Evolutionary conservation across 257 asterid species (phyloP), one percentile per base, ranked within the genome.

Genomic region (Dorcoceras hygrometricum): DNA sequence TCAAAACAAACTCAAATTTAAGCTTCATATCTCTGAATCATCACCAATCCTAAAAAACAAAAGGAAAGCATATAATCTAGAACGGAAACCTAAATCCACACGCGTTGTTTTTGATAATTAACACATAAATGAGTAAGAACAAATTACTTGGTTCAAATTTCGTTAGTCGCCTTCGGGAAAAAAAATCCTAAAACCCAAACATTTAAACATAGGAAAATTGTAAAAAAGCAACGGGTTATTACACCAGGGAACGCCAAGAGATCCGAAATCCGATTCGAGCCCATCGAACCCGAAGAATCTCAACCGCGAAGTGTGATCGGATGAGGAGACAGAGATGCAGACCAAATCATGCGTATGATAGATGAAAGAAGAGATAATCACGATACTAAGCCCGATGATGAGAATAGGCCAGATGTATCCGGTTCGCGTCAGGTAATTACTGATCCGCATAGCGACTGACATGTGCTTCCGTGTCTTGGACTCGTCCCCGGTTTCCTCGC

Each of bases 211-310:
- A 24, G 6, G 58, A 58, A 51, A 53, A 55, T 24, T 5, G 65
- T 14, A 55, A 70, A 55, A 70, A 57, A 66, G n/a, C 19, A 11
- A 12, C 51, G 6, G 6, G 3, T 57, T 48, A 68, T 81, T 87
- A 94, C 99, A 94, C 95, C 95, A 94, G 78, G 97, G 97, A 74
- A 94, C 97, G 31, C 99, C 99, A 29, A 94, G 96, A 76, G 90
- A 84, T 78, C 95, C 97, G 66, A 90, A 94, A 76, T 94, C 97
- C 20, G 99, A 83, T 57, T 86, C 96, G 53, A 81, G 79, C 4
- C 77, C 89, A 43, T 90, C 95, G 62, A 86, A 88, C 5, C 97
- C 95, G 68, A 90, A 86, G 62, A 90, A 93, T 62, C 84, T 81
- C 71, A 93, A 79, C 39, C 97, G 90, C 16, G 97, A 86, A 65